phyloP scores from a whole-genome alignment of 2,329 filamentous ascomycete genomes.

The Graphilbum sp. region DNA sequence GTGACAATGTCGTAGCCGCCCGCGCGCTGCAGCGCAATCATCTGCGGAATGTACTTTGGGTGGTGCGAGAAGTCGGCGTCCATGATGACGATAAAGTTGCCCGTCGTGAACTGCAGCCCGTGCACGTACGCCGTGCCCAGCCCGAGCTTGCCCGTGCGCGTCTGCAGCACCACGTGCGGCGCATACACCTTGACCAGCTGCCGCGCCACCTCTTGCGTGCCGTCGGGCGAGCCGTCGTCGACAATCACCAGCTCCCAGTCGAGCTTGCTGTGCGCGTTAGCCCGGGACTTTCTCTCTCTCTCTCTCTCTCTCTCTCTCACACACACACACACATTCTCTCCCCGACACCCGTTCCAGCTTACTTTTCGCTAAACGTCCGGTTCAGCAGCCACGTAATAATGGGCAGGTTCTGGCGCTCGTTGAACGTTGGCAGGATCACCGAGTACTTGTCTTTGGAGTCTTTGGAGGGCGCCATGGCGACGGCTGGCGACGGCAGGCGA shows the following conservation, averaged over 20 bases:
- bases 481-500: too few relatives aligned
- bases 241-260: slow-evolving; percentile 97
- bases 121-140: slow-evolving; percentile 94
- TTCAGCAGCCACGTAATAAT: slow-evolving; percentile 91
- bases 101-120: slow-evolving; percentile 74
- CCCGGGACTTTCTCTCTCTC: too few relatives aligned
- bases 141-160: slow-evolving; percentile 88
- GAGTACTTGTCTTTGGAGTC: slow-evolving; percentile 78
- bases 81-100: slow-evolving; percentile 99
- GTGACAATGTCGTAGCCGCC: slow-evolving; percentile 92
- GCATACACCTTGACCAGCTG: slow-evolving; percentile 81
- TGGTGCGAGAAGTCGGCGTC: slow-evolving; percentile 99
- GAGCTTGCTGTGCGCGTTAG: slow-evolving; percentile 57
- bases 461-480: slow-evolving; percentile 31
- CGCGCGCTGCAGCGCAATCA: slow-evolving; percentile 66
- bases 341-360: slow-evolving; percentile 16
- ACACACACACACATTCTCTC: not conserved
- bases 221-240: slow-evolving; percentile 94
- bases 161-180: slow-evolving; percentile 65
- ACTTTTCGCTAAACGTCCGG: slow-evolving; percentile 82
- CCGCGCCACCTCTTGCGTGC: slow-evolving; percentile 76
- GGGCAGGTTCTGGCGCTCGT: slow-evolving; percentile 92
- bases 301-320: not conserved
- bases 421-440: slow-evolving; percentile 94
- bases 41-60: slow-evolving; percentile 93